Conservation (phyloP, 2,329 filamentous ascomycete species). For the Aspergillus viridinutans region DNA sequence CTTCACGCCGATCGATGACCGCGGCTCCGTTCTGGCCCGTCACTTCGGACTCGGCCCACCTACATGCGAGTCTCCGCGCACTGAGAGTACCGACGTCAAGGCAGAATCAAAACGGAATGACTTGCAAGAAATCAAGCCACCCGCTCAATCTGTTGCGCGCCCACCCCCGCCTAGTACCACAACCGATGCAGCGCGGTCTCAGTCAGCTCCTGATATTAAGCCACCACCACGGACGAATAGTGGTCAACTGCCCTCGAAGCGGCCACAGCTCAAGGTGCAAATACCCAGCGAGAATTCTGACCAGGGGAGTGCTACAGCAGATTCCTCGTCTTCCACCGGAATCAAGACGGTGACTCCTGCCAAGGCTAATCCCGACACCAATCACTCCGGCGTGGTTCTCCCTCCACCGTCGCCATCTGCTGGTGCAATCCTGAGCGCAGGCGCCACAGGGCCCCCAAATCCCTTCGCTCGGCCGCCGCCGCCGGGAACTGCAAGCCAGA, state of each 20-base stretch:
- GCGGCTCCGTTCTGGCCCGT: slow-evolving; percentile 78
- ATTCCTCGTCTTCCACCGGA: slow-evolving; percentile 61
- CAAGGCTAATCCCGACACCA: slow-evolving; percentile 49
- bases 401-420: slow-evolving; percentile 91
- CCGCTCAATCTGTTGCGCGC: slow-evolving; percentile 53
- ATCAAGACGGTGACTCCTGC: slow-evolving; percentile 58
- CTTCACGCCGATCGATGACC: slow-evolving; percentile 95
- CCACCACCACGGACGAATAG: slow-evolving; percentile 78
- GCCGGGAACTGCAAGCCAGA: slow-evolving; percentile 46
- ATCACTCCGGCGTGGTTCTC: slow-evolving; percentile 69
- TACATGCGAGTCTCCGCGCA: slow-evolving; percentile 44
- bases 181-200: slow-evolving; percentile 40
- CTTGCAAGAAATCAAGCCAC: slow-evolving; percentile 60
- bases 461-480: slow-evolving; percentile 87
- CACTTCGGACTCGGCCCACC: slow-evolving; percentile 68
- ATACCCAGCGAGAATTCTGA: slow-evolving; percentile 91
- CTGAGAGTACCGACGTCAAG: slow-evolving; percentile 37
- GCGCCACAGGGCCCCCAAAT: slow-evolving; percentile 87
- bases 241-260: slow-evolving; percentile 61
- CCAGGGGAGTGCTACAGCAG: slow-evolving; percentile 65
- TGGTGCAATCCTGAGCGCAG: slow-evolving; percentile 79
- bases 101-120: slow-evolving; percentile 32
- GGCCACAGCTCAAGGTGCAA: slow-evolving; percentile 85
- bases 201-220: slow-evolving; percentile 63
- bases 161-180: slow-evolving; percentile 50